Evolutionary conservation across 2,329 filamentous ascomycete genomes (phyloP).

Genomic region (Claviceps africana): DNA sequence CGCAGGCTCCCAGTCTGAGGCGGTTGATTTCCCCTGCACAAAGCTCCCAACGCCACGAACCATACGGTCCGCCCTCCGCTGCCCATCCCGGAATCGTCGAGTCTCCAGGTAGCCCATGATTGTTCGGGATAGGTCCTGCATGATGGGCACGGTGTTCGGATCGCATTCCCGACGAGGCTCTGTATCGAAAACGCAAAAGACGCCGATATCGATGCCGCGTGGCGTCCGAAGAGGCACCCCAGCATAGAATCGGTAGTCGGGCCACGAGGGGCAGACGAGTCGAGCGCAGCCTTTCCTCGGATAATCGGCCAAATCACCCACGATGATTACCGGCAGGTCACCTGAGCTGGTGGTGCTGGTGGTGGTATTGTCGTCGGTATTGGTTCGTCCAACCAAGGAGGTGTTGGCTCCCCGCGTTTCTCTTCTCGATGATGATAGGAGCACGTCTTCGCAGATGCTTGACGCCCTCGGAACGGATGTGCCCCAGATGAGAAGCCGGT

Average conservation of each 20-base stretch:
- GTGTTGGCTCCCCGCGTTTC: background rate
- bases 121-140: conserved; percentile 16
- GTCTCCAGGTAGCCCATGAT: conserved; percentile 24
- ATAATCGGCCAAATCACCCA: conserved; percentile 21
- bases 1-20: conserved; percentile 12
- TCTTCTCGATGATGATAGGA: conserved; percentile 5
- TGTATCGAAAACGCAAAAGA: conserved; percentile 19
- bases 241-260: conserved; percentile 23
- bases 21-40: conserved; percentile 19
- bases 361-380: background rate
- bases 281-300: conserved; percentile 13
- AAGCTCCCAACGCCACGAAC: conserved; percentile 22
- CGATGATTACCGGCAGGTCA: conserved; percentile 18
- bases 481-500: conserved; percentile 16
- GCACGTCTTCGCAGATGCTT: conserved; percentile 16
- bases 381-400: background rate
- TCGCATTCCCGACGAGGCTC: conserved; percentile 10
- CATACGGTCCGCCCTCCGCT: conserved; percentile 23
- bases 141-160: conserved; percentile 11
- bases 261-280: conserved; percentile 12
- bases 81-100: conserved; percentile 12
- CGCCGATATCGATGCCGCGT: conserved; percentile 28
- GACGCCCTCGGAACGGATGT: conserved; percentile 17
- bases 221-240: conserved; percentile 26
- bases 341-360: background rate